Evolutionary conservation across 345 rosid species (phyloP).

Genomic region (Odontarrhena argentea): DNA sequence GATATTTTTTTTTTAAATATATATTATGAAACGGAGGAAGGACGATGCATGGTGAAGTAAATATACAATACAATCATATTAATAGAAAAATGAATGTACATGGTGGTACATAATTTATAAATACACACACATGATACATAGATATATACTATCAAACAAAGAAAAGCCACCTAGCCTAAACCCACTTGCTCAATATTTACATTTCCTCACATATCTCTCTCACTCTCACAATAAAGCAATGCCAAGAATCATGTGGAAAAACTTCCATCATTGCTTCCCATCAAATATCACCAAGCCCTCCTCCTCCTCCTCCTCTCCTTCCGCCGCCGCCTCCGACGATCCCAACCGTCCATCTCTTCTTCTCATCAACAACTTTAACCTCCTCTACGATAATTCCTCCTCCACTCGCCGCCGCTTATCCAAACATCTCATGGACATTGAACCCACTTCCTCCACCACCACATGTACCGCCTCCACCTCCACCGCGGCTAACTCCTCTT

Average conservation of each 20-base stretch:
- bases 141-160: slow-evolving; percentile 12
- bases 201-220: slow-evolving; percentile 1
- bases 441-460: slow-evolving; percentile 31
- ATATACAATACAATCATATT: neutral
- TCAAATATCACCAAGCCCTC: slow-evolving; percentile 31
- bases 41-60: slow-evolving; percentile 20
- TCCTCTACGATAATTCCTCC: slow-evolving; percentile 23
- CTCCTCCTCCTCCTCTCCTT: slow-evolving; percentile 8
- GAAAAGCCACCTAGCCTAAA: slow-evolving; percentile 20
- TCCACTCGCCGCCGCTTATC: slow-evolving; percentile 14
- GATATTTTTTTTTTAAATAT: too few relatives aligned
- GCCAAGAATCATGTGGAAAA: slow-evolving; percentile 42
- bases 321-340: slow-evolving; percentile 27
- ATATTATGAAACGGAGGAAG: neutral
- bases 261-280: slow-evolving; percentile 39
- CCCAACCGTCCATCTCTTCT: slow-evolving; percentile 30
- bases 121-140: slow-evolving; percentile 13
- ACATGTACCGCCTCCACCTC: slow-evolving; percentile 28
- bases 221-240: slow-evolving; percentile 24
- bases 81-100: neutral
- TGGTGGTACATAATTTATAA: slow-evolving; percentile 14
- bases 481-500: slow-evolving; percentile 28
- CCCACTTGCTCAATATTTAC: slow-evolving; percentile 18
- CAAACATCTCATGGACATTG: slow-evolving; percentile 16
- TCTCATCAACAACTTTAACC: slow-evolving; percentile 37